These are phyloP conservation scores for Mallotus nudiflorus DNA, from an alignment of 345 rosid genomes.

Conservation along the genomic window DNA sequence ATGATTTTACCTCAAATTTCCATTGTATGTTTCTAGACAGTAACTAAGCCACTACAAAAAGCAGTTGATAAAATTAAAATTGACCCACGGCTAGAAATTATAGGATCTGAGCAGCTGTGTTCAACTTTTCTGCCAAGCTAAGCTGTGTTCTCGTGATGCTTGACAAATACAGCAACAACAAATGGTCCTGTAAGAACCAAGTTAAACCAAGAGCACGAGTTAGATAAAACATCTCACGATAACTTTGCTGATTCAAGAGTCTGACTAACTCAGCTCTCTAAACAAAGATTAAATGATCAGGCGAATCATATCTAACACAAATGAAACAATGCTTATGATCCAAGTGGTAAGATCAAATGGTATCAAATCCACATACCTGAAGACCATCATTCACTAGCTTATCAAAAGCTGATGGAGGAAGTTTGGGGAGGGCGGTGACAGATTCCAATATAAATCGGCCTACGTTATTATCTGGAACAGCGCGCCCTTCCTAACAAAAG, in stretches of 20 bases:
- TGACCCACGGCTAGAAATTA: conserved; percentile 22
- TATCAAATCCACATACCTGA: conserved; percentile 52
- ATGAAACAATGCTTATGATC: not conserved
- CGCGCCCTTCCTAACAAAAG: conserved; percentile 71
- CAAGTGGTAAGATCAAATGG: not conserved
- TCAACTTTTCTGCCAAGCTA: conserved; percentile 84
- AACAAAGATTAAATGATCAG: not conserved
- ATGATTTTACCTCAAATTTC: not conserved
- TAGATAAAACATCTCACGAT: not conserved
- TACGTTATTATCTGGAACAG: conserved; percentile 62
- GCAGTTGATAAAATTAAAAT: not conserved
- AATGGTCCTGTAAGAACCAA: conserved; percentile 67
- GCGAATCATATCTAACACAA: not conserved
- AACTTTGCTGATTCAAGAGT: not conserved
- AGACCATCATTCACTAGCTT: conserved; percentile 80
- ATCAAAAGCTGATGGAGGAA: conserved; percentile 73
- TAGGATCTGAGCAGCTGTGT: conserved; percentile 86
- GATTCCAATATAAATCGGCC: conserved; percentile 74
- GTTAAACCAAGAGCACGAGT: not conserved
- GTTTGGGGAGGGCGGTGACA: conserved; percentile 70
- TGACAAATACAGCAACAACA: conserved; percentile 77
- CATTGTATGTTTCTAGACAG: not conserved
- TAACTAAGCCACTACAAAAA: not conserved
- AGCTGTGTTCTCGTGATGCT: conserved; percentile 94
- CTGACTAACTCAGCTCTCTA: not conserved